Evolutionary conservation across 768 basidiomycete genomes (phyloP).

Genomic region (Russula dissimulans): DNA sequence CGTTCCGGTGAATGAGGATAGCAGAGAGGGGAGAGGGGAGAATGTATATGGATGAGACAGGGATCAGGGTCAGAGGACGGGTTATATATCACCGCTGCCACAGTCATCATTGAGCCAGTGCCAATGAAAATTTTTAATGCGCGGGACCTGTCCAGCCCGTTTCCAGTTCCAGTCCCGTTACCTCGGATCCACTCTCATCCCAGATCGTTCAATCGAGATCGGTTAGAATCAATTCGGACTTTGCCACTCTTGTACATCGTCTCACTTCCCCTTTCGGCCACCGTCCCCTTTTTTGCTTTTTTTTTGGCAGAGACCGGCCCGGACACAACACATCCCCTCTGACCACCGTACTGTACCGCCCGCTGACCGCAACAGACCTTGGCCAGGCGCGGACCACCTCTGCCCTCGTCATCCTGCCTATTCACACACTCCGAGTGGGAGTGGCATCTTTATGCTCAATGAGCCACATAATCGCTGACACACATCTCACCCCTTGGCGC

Average conservation of each 20-base stretch:
- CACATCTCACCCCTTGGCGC: no score
- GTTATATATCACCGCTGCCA: conserved; percentile 5
- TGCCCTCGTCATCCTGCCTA: neutral
- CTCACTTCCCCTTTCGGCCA: neutral
- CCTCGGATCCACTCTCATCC: neutral
- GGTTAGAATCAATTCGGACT: conserved; percentile 2
- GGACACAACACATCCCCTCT: neutral
- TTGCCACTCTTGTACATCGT: neutral
- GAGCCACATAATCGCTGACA: neutral
- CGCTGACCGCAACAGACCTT: no score
- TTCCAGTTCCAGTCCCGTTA: no score
- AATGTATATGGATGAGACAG: neutral
- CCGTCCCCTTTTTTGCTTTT: no score
- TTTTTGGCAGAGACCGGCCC: no score
- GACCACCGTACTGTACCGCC: neutral
- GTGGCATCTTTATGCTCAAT: neutral
- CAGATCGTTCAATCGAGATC: neutral
- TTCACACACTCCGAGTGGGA: neutral
- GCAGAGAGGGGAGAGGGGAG: neutral
- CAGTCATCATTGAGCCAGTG: neutral
- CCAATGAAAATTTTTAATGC: neutral
- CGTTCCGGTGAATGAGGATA: neutral
- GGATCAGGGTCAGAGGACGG: conserved; percentile 12
- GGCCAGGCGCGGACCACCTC: no score
- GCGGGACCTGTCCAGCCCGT: neutral